Percentiles rank a stretch among this genome's conserved stretches.
These are phyloP conservation scores for Penicillium herquei DNA, from an alignment of 495 filamentous ascomycete species.

Conservation along the genomic window DNA sequence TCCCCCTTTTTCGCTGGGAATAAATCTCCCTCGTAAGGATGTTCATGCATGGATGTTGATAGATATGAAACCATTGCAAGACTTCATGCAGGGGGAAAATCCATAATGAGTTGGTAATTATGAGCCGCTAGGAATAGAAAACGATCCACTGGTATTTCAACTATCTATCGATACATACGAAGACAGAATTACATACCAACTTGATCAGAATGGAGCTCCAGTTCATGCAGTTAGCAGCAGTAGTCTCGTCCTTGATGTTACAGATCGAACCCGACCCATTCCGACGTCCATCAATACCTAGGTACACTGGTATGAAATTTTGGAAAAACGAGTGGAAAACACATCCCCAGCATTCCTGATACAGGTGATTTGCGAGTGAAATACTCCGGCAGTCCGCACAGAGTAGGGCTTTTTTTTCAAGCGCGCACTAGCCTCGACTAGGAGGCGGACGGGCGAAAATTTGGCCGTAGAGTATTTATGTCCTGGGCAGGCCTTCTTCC, in stretches of 20 bases:
- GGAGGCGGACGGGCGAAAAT: conserved; percentile 45
- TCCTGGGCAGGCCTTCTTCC: conserved; percentile 34
- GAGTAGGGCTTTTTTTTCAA: conserved; percentile 40
- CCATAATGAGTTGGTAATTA: no score
- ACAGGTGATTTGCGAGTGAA: conserved; percentile 18
- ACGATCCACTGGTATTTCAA: no score
- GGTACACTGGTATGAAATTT: conserved; percentile 6
- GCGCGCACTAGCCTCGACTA: conserved; percentile 37
- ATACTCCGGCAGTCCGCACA: conserved; percentile 25
- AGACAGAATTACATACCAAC: no score
- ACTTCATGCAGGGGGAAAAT: no score
- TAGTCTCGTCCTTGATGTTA: no score
- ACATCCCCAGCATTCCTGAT: conserved; percentile 25
- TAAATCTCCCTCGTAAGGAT: no score
- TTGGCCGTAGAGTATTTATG: conserved; percentile 48
- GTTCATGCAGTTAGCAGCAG: no score
- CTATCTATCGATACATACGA: not conserved
- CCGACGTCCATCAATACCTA: not conserved
- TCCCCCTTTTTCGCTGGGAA: no score
- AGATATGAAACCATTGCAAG: no score
- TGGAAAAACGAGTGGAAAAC: conserved; percentile 16
- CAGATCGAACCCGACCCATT: not conserved
- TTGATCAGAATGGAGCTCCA: no score
- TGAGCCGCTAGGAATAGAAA: no score
- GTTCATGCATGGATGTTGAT: no score